phyloP scores from a whole-genome alignment of 208 protist genomes.

The Trypanosoma grayi region DNA sequence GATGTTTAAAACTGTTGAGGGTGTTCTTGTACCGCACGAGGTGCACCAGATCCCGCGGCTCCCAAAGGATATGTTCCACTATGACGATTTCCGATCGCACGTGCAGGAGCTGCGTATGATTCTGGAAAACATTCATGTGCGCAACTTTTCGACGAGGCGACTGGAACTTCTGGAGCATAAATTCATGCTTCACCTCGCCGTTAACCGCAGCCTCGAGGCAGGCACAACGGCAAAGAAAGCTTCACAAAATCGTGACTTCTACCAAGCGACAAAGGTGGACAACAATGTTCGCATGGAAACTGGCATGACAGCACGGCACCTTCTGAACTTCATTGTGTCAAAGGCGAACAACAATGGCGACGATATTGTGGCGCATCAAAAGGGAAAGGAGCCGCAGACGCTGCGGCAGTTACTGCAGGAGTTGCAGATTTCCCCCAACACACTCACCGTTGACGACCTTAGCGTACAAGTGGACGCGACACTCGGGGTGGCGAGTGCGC shows the following conservation, averaged over 20 bases:
- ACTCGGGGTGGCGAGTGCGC: conserved; percentile 81
- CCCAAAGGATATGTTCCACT: conserved; percentile 85
- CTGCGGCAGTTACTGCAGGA: conserved; percentile 76
- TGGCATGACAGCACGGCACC: conserved; percentile 93
- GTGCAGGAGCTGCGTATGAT: conserved; percentile 68
- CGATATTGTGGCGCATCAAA: conserved; percentile 91
- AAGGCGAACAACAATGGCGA: conserved; percentile 92
- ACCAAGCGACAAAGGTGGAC: conserved; percentile 96
- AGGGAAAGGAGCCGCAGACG: conserved; percentile 80
- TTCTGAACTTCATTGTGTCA: conserved; percentile 94
- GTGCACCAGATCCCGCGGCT: conserved; percentile 89
- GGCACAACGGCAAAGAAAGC: conserved; percentile 71
- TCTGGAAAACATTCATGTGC: conserved; percentile 59
- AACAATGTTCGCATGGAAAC: conserved; percentile 95
- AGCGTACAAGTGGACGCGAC: conserved; percentile 93
- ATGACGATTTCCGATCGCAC: conserved; percentile 77
- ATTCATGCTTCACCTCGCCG: conserved; percentile 90
- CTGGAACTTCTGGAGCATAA: conserved; percentile 90
- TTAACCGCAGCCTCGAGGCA: conserved; percentile 88
- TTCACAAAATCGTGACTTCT: conserved; percentile 93
- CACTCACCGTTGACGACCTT: conserved; percentile 95
- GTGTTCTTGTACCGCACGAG: conserved; percentile 84
- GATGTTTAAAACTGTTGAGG: conserved; percentile 91
- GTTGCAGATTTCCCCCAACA: conserved; percentile 68
- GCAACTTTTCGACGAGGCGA: conserved; percentile 84